Conservation (phyloP, 371 early-diverging fungal species). For the Capillidium rhysosporum region DNA sequence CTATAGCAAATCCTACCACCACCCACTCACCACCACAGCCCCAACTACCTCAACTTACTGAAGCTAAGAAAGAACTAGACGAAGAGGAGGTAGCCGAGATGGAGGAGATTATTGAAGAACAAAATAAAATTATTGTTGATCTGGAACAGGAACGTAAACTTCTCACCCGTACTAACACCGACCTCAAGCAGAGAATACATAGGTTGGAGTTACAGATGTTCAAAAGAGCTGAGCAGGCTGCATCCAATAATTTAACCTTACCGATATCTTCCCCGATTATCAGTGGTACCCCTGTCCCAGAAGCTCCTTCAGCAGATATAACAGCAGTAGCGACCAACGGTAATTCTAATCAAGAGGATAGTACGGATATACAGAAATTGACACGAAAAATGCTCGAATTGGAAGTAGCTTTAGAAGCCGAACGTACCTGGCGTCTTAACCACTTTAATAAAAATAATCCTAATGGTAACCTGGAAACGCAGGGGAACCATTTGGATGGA, state of each 20-base stretch:
- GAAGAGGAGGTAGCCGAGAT: constrained; percentile 16
- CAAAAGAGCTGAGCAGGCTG: constrained; percentile 4
- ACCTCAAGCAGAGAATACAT: constrained; percentile 12
- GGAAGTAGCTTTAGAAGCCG: constrained; percentile 1
- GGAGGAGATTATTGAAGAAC: constrained; percentile 19
- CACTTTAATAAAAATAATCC: too few relatives aligned
- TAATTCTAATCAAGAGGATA: too few relatives aligned
- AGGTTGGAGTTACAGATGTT: constrained; percentile 10
- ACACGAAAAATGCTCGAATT: not conserved
- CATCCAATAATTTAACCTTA: not conserved
- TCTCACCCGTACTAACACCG: constrained; percentile 9
- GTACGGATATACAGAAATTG: not conserved
- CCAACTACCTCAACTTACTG: constrained; percentile 12
- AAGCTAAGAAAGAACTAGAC: constrained; percentile 14
- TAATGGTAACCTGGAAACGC: too few relatives aligned
- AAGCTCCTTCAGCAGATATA: too few relatives aligned
- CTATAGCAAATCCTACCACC: not conserved
- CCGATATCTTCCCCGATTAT: too few relatives aligned
- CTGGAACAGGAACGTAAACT: constrained; percentile 16
- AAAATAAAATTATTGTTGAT: constrained; percentile 16
- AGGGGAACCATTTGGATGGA: too few relatives aligned
- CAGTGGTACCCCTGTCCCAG: too few relatives aligned
- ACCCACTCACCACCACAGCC: not conserved
- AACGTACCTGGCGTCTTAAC: not conserved
- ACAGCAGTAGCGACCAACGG: too few relatives aligned